A percentile compares a stretch with the other conserved stretches of the same genome.
Conservation (phyloP, 352 stramenopile species). For the Phytopythium helicoides region DNA sequence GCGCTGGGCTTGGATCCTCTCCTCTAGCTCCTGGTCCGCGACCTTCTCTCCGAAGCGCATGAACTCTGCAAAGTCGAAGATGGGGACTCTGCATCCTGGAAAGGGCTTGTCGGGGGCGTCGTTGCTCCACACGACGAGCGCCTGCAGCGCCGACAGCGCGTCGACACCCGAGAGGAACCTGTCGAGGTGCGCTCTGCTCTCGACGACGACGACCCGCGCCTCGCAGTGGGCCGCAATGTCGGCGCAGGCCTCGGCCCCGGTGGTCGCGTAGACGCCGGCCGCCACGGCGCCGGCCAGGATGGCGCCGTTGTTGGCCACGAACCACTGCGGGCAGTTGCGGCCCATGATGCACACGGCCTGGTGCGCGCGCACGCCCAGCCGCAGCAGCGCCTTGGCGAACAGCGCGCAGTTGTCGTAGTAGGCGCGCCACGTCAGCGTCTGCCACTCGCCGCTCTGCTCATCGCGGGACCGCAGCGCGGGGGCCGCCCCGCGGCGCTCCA, state of each 20-base stretch:
- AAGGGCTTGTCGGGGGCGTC: slow-evolving; percentile 19
- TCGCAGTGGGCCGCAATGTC: slow-evolving; percentile 83
- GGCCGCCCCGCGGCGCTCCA: slow-evolving; percentile 3
- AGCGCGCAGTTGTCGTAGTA: slow-evolving; percentile 67
- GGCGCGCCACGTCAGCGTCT: slow-evolving; percentile 59
- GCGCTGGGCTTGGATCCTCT: slow-evolving; percentile 41
- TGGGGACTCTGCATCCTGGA: slow-evolving; percentile 35
- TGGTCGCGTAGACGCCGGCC: slow-evolving; percentile 86
- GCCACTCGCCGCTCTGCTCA: slow-evolving; percentile 32
- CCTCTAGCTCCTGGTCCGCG: slow-evolving; percentile 22
- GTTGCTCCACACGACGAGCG: slow-evolving; percentile 69
- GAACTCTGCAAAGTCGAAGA: slow-evolving; percentile 67
- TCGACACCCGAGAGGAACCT: slow-evolving; percentile 70
- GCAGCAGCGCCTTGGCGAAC: slow-evolving; percentile 77
- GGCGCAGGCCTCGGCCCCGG: slow-evolving; percentile 64
- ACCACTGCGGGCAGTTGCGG: slow-evolving; percentile 86
- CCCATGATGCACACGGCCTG: slow-evolving; percentile 82
- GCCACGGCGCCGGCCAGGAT: slow-evolving; percentile 79
- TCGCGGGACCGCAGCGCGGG: slow-evolving; percentile 7
- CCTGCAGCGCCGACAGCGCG: slow-evolving; percentile 68
- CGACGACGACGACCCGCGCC: slow-evolving; percentile 73
- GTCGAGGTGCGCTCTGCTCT: slow-evolving; percentile 60
- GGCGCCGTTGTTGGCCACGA: slow-evolving; percentile 74
- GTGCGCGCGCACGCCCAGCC: slow-evolving; percentile 60
- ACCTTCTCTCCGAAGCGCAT: slow-evolving; percentile 42